Percentiles rank a stretch among this genome's conserved stretches.
Conservation (phyloP, 768 basidiomycete species). For the Tubosaeta brunneosetosa region DNA sequence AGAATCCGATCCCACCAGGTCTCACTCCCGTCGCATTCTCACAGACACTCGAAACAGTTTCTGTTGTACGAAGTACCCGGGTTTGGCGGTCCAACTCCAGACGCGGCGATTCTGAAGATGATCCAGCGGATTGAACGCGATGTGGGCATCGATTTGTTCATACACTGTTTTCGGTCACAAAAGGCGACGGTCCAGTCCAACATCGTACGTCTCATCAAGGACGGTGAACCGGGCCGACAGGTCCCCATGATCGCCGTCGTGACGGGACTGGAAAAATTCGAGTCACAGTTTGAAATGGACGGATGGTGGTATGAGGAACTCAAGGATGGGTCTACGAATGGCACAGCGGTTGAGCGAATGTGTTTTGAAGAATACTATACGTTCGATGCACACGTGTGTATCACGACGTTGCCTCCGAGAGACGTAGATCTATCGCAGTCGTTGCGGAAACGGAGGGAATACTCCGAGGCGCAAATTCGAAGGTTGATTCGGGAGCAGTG, state of each 20-base stretch:
- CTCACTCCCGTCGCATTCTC: not conserved
- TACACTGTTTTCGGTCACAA: conserved; percentile 24
- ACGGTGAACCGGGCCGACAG: not conserved
- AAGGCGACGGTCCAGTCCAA: conserved; percentile 13
- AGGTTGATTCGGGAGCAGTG: conserved; percentile 15
- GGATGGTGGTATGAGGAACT: too few species aligned
- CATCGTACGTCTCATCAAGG: conserved; percentile 7
- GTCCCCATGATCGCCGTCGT: conserved; percentile 25
- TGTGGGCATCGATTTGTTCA: conserved; percentile 19
- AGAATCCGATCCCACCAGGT: not conserved
- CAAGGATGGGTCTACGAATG: conserved; percentile 32
- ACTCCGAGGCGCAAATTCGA: conserved; percentile 11
- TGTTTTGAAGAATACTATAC: conserved; percentile 16
- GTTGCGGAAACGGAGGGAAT: conserved; percentile 19
- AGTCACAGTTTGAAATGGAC: too few species aligned
- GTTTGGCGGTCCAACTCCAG: conserved; percentile 7
- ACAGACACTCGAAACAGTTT: not conserved
- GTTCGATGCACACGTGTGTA: conserved; percentile 37
- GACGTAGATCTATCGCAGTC: conserved; percentile 9
- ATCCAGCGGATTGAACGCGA: conserved; percentile 13
- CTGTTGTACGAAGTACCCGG: conserved; percentile 25
- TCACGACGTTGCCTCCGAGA: conserved; percentile 29
- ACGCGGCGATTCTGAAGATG: conserved; percentile 10
- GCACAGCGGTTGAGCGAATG: conserved; percentile 21
- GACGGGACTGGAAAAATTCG: conserved; percentile 22